phyloP scores from a whole-genome alignment of 2,329 filamentous ascomycete species.

The Fusarium bulbicola region DNA sequence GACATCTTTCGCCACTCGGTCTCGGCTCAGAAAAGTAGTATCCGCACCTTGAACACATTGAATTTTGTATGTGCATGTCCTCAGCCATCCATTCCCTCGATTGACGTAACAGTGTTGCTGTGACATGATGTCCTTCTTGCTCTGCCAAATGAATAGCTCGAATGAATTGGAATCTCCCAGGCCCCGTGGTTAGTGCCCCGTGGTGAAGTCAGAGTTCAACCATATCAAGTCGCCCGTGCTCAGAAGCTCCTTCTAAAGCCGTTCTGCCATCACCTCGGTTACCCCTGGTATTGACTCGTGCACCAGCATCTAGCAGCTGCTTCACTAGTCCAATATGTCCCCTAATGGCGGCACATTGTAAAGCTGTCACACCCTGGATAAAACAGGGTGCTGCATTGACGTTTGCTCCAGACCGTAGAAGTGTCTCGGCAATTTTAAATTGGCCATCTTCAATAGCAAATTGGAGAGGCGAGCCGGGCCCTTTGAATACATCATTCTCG shows the following conservation, averaged over 20 bases:
- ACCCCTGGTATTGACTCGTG: background rate
- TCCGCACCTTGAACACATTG: accelerated
- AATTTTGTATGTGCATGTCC: accelerated
- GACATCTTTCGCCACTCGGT: accelerated
- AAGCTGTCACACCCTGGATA: background rate
- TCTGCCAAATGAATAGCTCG: background rate
- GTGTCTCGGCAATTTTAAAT: background rate
- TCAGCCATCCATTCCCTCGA: background rate
- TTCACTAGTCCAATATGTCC: background rate
- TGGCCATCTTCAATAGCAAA: background rate
- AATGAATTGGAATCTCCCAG: background rate
- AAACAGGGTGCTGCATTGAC: background rate
- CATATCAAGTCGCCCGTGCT: background rate
- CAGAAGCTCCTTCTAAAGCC: constrained; percentile 3
- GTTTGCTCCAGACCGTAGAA: background rate
- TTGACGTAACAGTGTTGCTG: background rate
- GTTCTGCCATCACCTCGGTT: accelerated
- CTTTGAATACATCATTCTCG: background rate
- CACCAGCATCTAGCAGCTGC: background rate
- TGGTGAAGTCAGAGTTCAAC: background rate
- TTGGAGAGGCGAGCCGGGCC: background rate
- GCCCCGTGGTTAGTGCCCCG: background rate
- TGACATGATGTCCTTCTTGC: accelerated
- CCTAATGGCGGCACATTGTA: background rate
- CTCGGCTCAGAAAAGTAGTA: no score